Evolutionary conservation across 176 grass and related monocot species (phyloP).

Genomic region (Hordeum marinum): DNA sequence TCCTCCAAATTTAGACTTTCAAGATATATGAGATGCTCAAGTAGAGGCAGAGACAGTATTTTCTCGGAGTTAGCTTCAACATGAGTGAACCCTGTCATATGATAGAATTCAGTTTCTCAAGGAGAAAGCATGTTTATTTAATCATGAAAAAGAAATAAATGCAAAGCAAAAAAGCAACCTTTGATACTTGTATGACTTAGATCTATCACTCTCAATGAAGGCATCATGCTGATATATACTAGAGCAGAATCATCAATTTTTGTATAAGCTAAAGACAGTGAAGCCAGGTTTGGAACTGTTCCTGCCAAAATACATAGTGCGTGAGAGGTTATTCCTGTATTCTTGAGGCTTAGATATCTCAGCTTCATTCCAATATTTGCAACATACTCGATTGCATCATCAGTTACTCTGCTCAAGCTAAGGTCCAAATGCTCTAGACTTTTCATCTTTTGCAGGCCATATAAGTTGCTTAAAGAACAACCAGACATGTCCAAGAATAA

Average conservation of each 20-base stretch:
- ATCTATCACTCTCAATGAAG: slow-evolving; percentile 58
- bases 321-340: slow-evolving; percentile 52
- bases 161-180: slow-evolving; percentile 45
- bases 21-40: slow-evolving; percentile 55
- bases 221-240: slow-evolving; percentile 60
- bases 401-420: slow-evolving; percentile 49
- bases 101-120: slow-evolving; percentile 8
- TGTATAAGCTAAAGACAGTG: slow-evolving; percentile 63
- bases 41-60: slow-evolving; percentile 39
- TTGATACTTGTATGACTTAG: slow-evolving; percentile 56
- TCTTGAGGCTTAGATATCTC: slow-evolving; percentile 70
- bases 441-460: slow-evolving; percentile 54
- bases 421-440: slow-evolving; percentile 69
- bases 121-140: not conserved
- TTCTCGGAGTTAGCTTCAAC: slow-evolving; percentile 23
- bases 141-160: slow-evolving; percentile 22
- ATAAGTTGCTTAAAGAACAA: slow-evolving; percentile 48
- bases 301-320: slow-evolving; percentile 56
- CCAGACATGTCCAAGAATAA: slow-evolving; percentile 58
- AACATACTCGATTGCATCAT: slow-evolving; percentile 57
- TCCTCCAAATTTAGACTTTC: slow-evolving; percentile 77
- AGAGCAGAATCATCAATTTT: slow-evolving; percentile 75
- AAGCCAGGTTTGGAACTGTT: slow-evolving; percentile 55
- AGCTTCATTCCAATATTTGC: slow-evolving; percentile 59
- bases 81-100: slow-evolving; percentile 51